A percentile compares a stretch with the other conserved stretches of the same genome.
These are phyloP conservation scores for Elaphomyces granulatus DNA, from an alignment of 495 filamentous ascomycete genomes.

Conservation along the genomic window DNA sequence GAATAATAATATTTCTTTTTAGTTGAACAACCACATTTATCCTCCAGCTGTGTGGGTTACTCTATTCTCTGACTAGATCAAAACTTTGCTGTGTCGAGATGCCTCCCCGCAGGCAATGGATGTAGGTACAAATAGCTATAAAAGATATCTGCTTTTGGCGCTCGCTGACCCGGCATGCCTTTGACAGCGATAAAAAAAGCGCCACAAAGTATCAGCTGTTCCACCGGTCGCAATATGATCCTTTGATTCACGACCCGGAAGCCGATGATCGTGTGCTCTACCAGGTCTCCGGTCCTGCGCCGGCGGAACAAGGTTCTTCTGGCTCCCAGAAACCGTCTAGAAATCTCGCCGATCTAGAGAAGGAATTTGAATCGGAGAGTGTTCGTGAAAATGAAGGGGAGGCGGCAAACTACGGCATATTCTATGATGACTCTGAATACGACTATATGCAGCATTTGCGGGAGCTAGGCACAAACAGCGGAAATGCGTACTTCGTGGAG, in stretches of 20 bases:
- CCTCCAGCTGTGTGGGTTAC: neutral
- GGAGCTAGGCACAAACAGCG: constrained; percentile 53
- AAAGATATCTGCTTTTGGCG: too few species aligned
- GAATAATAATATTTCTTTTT: too few species aligned
- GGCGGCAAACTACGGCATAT: constrained; percentile 86
- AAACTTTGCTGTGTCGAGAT: too few species aligned
- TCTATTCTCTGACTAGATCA: neutral
- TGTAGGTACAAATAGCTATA: constrained; percentile 52
- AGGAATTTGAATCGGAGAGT: constrained; percentile 52
- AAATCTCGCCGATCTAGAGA: constrained; percentile 55
- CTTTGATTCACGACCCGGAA: constrained; percentile 72
- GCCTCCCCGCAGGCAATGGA: constrained; percentile 71
- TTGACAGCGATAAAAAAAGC: constrained; percentile 73
- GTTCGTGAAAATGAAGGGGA: constrained; percentile 88
- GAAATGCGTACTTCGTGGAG: constrained; percentile 61
- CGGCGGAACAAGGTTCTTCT: constrained; percentile 14
- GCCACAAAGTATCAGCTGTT: constrained; percentile 87
- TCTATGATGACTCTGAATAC: constrained; percentile 77
- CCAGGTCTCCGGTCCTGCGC: constrained; percentile 25
- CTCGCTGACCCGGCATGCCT: too few species aligned
- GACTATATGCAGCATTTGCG: constrained; percentile 99
- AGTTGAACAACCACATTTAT: too few species aligned
- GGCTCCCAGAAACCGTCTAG: constrained; percentile 37
- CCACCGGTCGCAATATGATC: constrained; percentile 93
- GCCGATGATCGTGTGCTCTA: constrained; percentile 74